Conservation (phyloP, 306 rosid genomes). For the Quercus wislizeni region DNA sequence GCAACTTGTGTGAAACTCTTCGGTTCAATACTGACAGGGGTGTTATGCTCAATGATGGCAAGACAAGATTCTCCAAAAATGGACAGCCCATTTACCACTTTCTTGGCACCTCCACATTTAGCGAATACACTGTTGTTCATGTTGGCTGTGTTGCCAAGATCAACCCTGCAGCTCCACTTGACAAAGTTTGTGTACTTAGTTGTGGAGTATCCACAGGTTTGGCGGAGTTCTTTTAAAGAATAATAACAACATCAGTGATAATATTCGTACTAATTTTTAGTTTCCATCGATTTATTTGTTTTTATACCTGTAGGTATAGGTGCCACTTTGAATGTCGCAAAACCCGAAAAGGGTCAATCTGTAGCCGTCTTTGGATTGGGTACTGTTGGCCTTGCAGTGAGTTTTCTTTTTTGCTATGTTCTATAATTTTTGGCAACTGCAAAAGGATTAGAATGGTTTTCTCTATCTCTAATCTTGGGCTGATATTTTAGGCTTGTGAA, state of each 20-base stretch:
- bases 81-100: slow-evolving; percentile 81
- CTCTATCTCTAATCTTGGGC: not conserved
- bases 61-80: slow-evolving; percentile 62
- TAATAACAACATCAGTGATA: not conserved
- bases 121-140: slow-evolving; percentile 79
- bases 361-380: slow-evolving; percentile 71
- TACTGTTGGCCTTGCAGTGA: slow-evolving; percentile 70
- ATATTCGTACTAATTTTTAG: not conserved
- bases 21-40: slow-evolving; percentile 75
- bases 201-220: slow-evolving; percentile 90
- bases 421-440: not conserved
- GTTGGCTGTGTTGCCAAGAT: slow-evolving; percentile 79
- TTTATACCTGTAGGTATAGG: slow-evolving; percentile 45
- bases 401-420: not conserved
- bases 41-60: slow-evolving; percentile 60
- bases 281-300: not conserved
- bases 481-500: slow-evolving; percentile 17
- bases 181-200: slow-evolving; percentile 87
- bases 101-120: slow-evolving; percentile 85
- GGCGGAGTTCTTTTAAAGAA: not conserved
- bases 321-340: slow-evolving; percentile 68
- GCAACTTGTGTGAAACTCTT: slow-evolving; percentile 92
- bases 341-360: slow-evolving; percentile 46
- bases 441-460: not conserved
- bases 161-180: slow-evolving; percentile 87